These are phyloP conservation scores for Hirschioporus abietinus DNA, from an alignment of 768 basidiomycete genomes.

Conservation along the genomic window DNA sequence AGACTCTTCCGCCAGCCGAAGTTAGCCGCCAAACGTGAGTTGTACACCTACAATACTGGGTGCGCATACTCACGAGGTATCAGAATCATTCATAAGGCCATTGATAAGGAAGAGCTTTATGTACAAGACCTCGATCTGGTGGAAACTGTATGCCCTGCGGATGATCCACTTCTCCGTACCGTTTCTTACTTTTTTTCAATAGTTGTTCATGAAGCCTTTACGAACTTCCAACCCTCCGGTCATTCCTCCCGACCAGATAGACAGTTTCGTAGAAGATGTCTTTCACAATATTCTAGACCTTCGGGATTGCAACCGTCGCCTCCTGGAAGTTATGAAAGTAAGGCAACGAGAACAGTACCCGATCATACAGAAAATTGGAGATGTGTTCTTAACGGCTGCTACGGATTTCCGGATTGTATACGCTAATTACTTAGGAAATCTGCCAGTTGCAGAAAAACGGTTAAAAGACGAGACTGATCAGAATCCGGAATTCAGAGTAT, in stretches of 20 bases:
- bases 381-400: conserved; percentile 83
- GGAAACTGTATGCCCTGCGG: conserved; percentile 47
- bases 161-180: background rate
- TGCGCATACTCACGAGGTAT: background rate
- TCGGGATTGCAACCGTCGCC: conserved; percentile 72
- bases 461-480: conserved; percentile 81
- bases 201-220: conserved; percentile 52
- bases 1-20: conserved; percentile 67
- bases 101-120: conserved; percentile 86
- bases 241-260: conserved; percentile 51
- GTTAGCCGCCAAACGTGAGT: conserved; percentile 71
- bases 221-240: conserved; percentile 42
- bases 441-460: conserved; percentile 80
- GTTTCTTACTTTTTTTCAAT: background rate
- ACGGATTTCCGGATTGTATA: conserved; percentile 85
- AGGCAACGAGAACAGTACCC: conserved; percentile 81
- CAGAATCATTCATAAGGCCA: conserved; percentile 79
- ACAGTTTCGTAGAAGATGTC: conserved; percentile 84
- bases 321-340: conserved; percentile 84
- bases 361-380: conserved; percentile 80
- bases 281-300: conserved; percentile 87
- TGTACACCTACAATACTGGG: too few species aligned
- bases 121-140: conserved; percentile 81
- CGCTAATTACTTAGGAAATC: conserved; percentile 65
- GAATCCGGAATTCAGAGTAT: conserved; percentile 77